Base-by-base conservation (phyloP, 73 alveolate species). In the Halteria grandinella region DNA sequence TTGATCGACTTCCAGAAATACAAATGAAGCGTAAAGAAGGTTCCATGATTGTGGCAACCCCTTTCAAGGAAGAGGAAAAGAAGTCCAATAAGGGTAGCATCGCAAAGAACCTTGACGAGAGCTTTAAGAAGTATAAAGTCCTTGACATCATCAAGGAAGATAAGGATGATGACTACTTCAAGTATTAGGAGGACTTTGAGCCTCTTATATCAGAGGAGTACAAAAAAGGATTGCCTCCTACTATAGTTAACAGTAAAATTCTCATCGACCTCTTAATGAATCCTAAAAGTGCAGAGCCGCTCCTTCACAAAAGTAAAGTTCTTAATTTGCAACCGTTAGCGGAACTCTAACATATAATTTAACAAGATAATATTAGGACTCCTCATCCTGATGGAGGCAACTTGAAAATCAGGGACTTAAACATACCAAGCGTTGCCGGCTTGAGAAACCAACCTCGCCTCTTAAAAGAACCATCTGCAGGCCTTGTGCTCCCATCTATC, bases 241-340 rank as follows among this genome's bases (percentile, higher is more conserved):
- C n/a, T n/a, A n/a, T n/a, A n/a, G n/a, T n/a, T n/a, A n/a, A n/a
- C n/a, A n/a, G n/a, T n/a, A n/a, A n/a, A n/a, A n/a, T n/a, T n/a
- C n/a, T n/a, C n/a, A n/a, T n/a, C 21, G 10, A 36, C 43, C 5
- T 20, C 43, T 3, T 15, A n/a, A 17, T n/a, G 2, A 66, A 66
- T 45, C 66, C 66, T 7, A 66, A 25, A 25, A 44, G 69, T 25
- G 80, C 80, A 4, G 80, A 47, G 15, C 55, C 80, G 12, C 20
- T 45, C 25, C 21, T 66, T 1, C 21, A 66, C 43, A 66, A 66
- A 25, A 44, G 63, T 36, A 66, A 66, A 21, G 66, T 66, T n/a
- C n/a, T n/a, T n/a, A n/a, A n/a, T n/a, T n/a, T n/a, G n/a, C n/a
- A n/a, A n/a, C n/a, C n/a, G n/a, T n/a, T n/a, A n/a, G n/a, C n/a